Base-by-base conservation (phyloP, 2,329 filamentous ascomycete genomes). In the Tolypocladium album region DNA sequence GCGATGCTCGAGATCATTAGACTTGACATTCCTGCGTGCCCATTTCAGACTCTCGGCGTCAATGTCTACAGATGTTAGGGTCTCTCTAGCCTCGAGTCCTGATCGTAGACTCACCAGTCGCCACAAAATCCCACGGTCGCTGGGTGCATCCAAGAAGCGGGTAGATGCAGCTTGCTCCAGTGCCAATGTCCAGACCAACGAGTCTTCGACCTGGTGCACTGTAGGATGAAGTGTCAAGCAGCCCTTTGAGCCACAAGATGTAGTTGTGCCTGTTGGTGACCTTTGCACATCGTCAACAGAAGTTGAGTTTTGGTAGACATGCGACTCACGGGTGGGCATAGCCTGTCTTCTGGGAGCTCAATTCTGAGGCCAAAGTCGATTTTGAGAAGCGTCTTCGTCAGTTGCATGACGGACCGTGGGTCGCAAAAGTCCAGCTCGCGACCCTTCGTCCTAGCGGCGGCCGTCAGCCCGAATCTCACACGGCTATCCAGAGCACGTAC, bases 131-230 rank as follows among this genome's bases (percentile, higher is more conserved):
- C 92, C 92, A 97, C 4, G 82, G 79, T 0, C 89, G 81, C 61
- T 88, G 83, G 0, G 79, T 73, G 66, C 88, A 90, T 24, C 87
- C 90, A 1, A 99, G 80, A 1, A 97, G 81, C 2, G 92, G 88
- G 69, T 97, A 99, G 66, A 99, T 96, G 67, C 88, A 88, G 66
- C 90, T 95, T 20, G 93, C 90, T 2, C 94, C 94, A 1, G 92
- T 95, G 47, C 94, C 94, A 63, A 97, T 88, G 65, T 96, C 92
- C 2, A 96, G 75, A 0, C 93, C 92, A 0, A 81, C 71, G 2
- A 91, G 78, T 50, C 79, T 74, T n/a, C 82, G 75, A 0, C 69
- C 69, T 2, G 71, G 69, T 3, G 71, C 67, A 2, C 80, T 74
- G 64, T 84, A 87, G 0, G 76, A 77, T 0, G 87, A 88, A 1